phyloP scores from a whole-genome alignment of 2,329 filamentous ascomycete genomes.

The Calonectria multiphialidica region DNA sequence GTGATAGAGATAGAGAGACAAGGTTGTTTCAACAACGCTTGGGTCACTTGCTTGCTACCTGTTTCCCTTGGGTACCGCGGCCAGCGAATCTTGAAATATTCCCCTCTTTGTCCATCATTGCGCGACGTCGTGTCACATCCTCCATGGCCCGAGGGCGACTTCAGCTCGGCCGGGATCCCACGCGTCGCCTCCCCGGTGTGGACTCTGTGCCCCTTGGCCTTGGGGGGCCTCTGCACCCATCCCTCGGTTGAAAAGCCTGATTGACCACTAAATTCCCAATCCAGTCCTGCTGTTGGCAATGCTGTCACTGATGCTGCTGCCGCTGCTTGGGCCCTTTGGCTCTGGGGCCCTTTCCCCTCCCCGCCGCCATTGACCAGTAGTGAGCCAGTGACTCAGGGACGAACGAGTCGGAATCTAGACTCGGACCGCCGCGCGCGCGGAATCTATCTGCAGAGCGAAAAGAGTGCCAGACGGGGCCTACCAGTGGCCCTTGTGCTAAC shows the following conservation, averaged over 20 bases:
- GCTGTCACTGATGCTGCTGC: no score
- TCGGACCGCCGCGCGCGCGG: neutral
- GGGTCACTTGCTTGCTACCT: neutral
- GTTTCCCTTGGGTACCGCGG: neutral
- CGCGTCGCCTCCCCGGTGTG: neutral
- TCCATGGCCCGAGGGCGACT: conserved; percentile 1
- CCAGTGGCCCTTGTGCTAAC: neutral
- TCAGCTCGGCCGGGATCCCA: conserved; percentile 3
- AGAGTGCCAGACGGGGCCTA: neutral
- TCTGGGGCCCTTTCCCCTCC: neutral
- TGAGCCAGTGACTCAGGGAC: conserved; percentile 17
- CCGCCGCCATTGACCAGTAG: conserved; percentile 20
- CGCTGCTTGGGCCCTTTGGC: neutral
- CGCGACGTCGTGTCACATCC: conserved; percentile 1
- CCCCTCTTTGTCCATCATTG: neutral
- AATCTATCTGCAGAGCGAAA: neutral
- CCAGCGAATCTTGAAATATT: neutral
- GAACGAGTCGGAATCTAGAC: conserved; percentile 13
- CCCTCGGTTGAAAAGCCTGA: neutral
- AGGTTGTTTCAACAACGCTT: neutral
- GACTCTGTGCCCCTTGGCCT: no score
- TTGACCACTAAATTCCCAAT: neutral
- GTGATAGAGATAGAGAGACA: conserved; percentile 6
- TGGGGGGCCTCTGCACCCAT: neutral
- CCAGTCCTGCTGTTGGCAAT: neutral